Evolutionary conservation across 805 yeast species (phyloP).

Genomic region (Saccharomycopsis javanensis): DNA sequence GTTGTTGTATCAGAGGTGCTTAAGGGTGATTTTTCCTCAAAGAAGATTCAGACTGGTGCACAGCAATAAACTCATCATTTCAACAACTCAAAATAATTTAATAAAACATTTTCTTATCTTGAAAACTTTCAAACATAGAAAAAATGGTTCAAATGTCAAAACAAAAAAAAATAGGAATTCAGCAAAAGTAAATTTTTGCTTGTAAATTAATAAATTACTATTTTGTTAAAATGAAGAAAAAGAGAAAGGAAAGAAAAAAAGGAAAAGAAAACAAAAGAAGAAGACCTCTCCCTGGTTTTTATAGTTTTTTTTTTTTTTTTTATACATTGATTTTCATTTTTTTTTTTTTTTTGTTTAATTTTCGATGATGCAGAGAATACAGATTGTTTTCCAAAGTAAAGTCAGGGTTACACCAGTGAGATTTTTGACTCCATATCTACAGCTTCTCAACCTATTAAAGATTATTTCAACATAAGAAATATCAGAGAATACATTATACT

Average conservation of each 20-base stretch:
- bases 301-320: background rate
- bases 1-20: conserved; percentile 7
- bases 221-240: no score
- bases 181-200: background rate
- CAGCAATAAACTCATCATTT: conserved; percentile 10
- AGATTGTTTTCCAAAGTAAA: background rate
- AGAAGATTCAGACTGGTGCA: conserved; percentile 8
- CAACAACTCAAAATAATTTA: background rate
- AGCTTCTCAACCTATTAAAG: no score
- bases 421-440: no score
- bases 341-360: no score
- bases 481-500: no score
- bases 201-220: background rate
- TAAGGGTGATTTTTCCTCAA: conserved; percentile 10
- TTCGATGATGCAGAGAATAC: background rate
- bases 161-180: background rate
- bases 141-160: background rate
- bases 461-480: no score
- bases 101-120: background rate
- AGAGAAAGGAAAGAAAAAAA: no score
- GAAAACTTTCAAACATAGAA: background rate
- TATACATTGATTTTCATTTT: no score
- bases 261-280: no score
- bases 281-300: no score
- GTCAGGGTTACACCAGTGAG: background rate